Base-by-base conservation (phyloP, 116 monocot genomes). In the Thalassia testudinum region DNA sequence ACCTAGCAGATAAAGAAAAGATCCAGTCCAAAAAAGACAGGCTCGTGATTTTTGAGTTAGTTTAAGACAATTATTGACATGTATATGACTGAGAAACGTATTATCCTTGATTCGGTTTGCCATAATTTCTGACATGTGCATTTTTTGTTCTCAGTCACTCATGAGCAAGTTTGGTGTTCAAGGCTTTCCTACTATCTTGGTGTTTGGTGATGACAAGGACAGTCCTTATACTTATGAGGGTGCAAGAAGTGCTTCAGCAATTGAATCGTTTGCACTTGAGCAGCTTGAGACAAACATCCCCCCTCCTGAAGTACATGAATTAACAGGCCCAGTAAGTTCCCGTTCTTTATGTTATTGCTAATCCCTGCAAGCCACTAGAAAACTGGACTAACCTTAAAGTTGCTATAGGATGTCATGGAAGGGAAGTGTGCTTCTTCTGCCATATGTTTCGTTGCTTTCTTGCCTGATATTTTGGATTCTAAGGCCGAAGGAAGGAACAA, bases 401-500 rank as follows among this genome's bases (percentile, higher is more conserved):
- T 27, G 17, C 2, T 29, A 30, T 66, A 95, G 97, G 79, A 79
- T 72, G 82, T 77, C 59, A 82, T 97, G 97, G 89, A 88, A 60
- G 78, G 79, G 14, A 85, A 88, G 15, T 97, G 97, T 75, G 74
- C 76, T 64, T 72, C 97, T 20, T 76, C 85, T 56, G 77, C 97
- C 50, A 88, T 97, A 57, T 97, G 97, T 54, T 97, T 97, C 72
- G 85, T 89, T 25, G 80, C 85, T 42, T 97, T 97, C 70, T 77
- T 97, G 15, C 97, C 97, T 61, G 88, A 97, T 59, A 89, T 97
- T 53, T 72, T 97, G 79, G 97, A 97, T 68, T 85, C 97, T 0
- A 97, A 82, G 67, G 97, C 97, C 13, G 89, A 97, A 45, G 97
- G 97, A 75, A 88, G 97, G 68, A 82, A 89, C 54, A 89, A 77